phyloP scores from a whole-genome alignment of 768 basidiomycete species.

The Pholiota microspora region DNA sequence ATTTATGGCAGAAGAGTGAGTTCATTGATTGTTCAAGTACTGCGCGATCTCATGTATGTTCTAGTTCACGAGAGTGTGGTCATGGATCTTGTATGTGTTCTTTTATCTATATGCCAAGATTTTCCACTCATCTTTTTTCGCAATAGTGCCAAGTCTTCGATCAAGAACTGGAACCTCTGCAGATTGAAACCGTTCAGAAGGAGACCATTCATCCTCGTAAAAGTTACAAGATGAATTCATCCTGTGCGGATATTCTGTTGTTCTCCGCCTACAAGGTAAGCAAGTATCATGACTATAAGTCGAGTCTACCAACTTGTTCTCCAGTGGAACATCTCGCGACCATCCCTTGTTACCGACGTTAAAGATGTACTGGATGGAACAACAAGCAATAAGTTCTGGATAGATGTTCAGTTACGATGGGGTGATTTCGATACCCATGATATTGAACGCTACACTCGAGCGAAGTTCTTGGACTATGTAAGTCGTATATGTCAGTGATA shows the following conservation, averaged over 20 bases:
- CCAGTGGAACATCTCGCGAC: constrained; percentile 96
- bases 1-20: constrained; percentile 99
- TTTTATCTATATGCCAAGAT: constrained; percentile 2
- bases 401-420: constrained; percentile 94
- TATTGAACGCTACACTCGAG: constrained; percentile 97
- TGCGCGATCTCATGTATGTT: background rate
- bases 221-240: constrained; percentile 99
- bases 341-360: constrained; percentile 91
- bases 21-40: constrained; percentile 24
- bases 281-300: background rate
- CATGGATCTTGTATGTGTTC: constrained; percentile 83
- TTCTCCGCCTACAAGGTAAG: constrained; percentile 89
- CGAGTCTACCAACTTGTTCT: constrained; percentile 6
- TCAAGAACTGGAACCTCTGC: constrained; percentile 95
- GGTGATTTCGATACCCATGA: constrained; percentile 99
- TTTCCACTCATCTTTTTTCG: constrained; percentile 4
- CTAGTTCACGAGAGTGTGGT: constrained; percentile 90
- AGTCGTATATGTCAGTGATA: constrained; percentile 21
- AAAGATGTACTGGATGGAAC: constrained; percentile 98
- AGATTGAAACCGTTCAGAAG: constrained; percentile 99
- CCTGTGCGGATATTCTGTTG: constrained; percentile 96
- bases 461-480: constrained; percentile 98
- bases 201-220: constrained; percentile 99
- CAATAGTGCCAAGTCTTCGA: constrained; percentile 94
- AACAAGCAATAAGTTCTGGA: constrained; percentile 98